Evolutionary conservation across 306 rosid species (phyloP).

Genomic region (Lathyrus aphaca): DNA sequence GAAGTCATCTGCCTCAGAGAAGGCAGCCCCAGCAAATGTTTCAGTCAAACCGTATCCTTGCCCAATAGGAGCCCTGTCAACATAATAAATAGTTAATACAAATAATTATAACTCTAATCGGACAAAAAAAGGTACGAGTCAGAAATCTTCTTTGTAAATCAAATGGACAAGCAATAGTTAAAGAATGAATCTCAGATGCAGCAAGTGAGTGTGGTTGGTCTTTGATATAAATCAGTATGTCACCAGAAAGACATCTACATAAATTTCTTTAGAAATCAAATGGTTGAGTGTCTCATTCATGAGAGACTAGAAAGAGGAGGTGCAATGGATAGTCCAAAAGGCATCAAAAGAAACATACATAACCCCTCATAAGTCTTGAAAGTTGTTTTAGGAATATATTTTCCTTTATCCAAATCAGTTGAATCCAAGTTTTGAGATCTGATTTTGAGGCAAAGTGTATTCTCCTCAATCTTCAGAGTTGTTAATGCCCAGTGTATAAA

Average conservation of each 20-base stretch:
- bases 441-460: background rate
- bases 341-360: background rate
- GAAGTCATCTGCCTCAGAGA: conserved; percentile 82
- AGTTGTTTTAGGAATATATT: background rate
- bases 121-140: background rate
- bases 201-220: background rate
- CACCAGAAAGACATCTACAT: background rate
- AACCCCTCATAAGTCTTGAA: background rate
- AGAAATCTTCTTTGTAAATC: background rate
- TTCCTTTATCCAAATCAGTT: background rate
- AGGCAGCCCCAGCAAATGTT: conserved; percentile 96
- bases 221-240: background rate
- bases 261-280: background rate
- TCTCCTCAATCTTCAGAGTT: background rate
- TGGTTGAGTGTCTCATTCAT: background rate
- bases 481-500: background rate
- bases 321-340: conserved; percentile 2
- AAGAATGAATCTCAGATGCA: conserved; percentile 15
- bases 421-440: background rate
- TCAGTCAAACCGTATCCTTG: conserved; percentile 98
- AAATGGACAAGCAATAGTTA: background rate
- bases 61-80: conserved; percentile 82
- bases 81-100: conserved; percentile 24
- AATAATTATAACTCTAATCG: conserved; percentile 28
- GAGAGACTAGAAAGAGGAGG: background rate